phyloP scores from a whole-genome alignment of 108 stramenopile species.

The Cyclotella cryptica region DNA sequence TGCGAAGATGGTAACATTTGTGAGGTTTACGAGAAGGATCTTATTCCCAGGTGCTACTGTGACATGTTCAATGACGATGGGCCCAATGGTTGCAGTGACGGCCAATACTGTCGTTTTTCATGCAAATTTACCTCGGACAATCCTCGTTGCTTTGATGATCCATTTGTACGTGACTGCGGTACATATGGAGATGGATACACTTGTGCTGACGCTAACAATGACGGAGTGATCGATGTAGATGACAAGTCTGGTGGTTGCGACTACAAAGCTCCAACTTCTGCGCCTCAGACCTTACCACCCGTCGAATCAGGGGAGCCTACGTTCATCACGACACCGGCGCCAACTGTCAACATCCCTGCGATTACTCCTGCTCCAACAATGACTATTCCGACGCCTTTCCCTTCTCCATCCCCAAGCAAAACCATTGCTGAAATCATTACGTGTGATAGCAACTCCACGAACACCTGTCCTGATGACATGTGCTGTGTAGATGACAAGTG shows the following conservation, averaged over 20 bases:
- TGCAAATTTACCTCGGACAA: constrained; percentile 24
- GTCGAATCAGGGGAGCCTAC: constrained; percentile 1
- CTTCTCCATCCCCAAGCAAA: constrained; percentile 4
- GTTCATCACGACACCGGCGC: background rate
- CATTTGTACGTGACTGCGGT: constrained; percentile 21
- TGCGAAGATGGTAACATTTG: constrained; percentile 22
- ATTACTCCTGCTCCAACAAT: constrained; percentile 16
- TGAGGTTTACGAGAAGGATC: constrained; percentile 25
- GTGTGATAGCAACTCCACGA: constrained; percentile 28
- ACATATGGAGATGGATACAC: constrained; percentile 17
- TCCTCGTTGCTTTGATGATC: constrained; percentile 29
- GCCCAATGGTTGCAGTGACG: constrained; percentile 12
- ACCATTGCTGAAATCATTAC: background rate
- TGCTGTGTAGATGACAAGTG: constrained; percentile 26
- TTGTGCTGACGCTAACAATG: constrained; percentile 26
- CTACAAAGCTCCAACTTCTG: constrained; percentile 16
- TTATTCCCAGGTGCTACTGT: constrained; percentile 28
- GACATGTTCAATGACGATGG: constrained; percentile 28
- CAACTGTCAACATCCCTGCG: constrained; percentile 5
- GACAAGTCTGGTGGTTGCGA: constrained; percentile 35
- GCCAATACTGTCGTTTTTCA: constrained; percentile 23
- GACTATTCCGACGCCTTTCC: background rate
- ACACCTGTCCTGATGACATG: constrained; percentile 20
- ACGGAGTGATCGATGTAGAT: constrained; percentile 19
- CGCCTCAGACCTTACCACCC: constrained; percentile 9